Evolutionary conservation across 192 early-diverging fungal genomes (phyloP), one percentile per base, ranked within the genome.

Genomic region (Phlyctochytrium arcticum): DNA sequence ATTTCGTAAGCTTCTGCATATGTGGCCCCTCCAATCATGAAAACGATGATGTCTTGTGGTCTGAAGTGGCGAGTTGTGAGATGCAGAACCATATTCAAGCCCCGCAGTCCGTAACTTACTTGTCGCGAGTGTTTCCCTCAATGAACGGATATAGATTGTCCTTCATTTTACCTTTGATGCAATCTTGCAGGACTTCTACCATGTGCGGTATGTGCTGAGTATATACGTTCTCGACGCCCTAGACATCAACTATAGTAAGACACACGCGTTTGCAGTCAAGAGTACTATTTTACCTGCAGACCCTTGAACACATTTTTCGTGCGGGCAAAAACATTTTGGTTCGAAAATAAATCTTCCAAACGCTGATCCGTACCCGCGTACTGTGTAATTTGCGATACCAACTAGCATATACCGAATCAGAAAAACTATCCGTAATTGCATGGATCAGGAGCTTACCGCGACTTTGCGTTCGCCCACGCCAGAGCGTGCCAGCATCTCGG

Each of bases 191-290:
- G 30, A 86, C 92, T 23, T 89, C 85, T 0, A 83, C 85, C 39
- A 99, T 63, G n/a, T 87, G 83, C 19, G 97, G 94, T 23, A 80
- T 82, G 69, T 99, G 95, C 68, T 96, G 94, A 17, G 95, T 98
- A 66, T 99, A 99, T 7, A 99, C 95, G 67, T 99, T 99, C 60
- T 99, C 97, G 26, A 95, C 93, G 8, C 93, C 97, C 80, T 89
- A 90, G 83, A 85, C 87, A n/a, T n/a, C n/a, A n/a, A n/a, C n/a
- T n/a, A n/a, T 55, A 24, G 44, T 31, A 5, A 39, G n/a, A 36
- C 2, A 19, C 12, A 44, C 21, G 39, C 12, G 39, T 44, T 19
- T n/a, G 1, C 2, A 9, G 70, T 21, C n/a, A 29, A n/a, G 2
- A 39, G 26, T 36, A n/a, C 51, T 19, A 12, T 33, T 36, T 19